Conservation (phyloP, 768 basidiomycete genomes). For the Calvatia gigantea region DNA sequence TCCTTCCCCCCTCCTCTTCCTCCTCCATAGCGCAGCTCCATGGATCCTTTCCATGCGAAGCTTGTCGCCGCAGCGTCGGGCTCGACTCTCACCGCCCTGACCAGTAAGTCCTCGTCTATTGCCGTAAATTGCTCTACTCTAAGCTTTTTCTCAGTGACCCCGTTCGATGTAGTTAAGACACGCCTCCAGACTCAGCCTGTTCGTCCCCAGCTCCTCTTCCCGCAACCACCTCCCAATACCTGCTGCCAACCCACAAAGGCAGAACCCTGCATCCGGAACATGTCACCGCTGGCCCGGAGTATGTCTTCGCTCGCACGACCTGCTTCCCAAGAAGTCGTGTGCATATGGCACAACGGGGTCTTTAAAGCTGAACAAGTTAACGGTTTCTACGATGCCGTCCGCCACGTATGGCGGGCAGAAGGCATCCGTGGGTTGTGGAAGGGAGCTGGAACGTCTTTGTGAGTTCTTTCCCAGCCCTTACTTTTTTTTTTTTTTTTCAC, state of each 20-base stretch:
- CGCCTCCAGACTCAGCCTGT: conserved; percentile 90
- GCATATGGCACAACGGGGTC: conserved; percentile 73
- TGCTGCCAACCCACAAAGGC: conserved; percentile 69
- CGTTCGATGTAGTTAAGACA: conserved; percentile 98
- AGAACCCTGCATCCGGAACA: conserved; percentile 62
- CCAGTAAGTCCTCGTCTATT: conserved; percentile 48
- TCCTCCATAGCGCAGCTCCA: conserved; percentile 23
- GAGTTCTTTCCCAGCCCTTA: conserved; percentile 24
- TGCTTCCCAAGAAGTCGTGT: conserved; percentile 64
- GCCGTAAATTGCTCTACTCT: not conserved
- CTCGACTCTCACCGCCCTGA: conserved; percentile 76
- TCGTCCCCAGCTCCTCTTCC: conserved; percentile 44
- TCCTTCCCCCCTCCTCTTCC: conserved; percentile 6
- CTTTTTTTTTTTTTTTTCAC: not conserved
- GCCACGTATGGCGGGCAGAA: conserved; percentile 76
- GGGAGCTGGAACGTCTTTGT: conserved; percentile 90
- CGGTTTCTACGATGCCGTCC: conserved; percentile 84
- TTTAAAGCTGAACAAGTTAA: conserved; percentile 70
- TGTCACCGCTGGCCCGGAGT: conserved; percentile 61
- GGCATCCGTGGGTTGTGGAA: conserved; percentile 92
- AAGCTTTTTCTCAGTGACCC: conserved; percentile 71
- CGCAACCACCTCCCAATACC: conserved; percentile 47
- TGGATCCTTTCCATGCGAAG: conserved; percentile 79
- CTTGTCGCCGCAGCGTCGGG: conserved; percentile 77
- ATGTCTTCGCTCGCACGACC: conserved; percentile 34